These are phyloP conservation scores for Heterobasidion parviporum DNA, from an alignment of 1,284 basidiomycete genomes.

Conservation along the genomic window DNA sequence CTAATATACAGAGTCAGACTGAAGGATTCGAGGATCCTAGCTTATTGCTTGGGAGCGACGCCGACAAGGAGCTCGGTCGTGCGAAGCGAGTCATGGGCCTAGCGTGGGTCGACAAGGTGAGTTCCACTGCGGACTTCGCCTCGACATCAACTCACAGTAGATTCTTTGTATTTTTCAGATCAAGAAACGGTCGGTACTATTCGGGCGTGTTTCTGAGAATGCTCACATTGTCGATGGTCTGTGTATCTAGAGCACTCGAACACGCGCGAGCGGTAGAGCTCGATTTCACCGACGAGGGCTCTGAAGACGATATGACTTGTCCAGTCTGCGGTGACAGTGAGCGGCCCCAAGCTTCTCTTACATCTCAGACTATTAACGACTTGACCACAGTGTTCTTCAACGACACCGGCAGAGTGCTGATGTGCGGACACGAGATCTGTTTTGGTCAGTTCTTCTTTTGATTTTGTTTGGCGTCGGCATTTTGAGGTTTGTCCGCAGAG, in stretches of 20 bases:
- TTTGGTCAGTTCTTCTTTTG: constrained; percentile 29
- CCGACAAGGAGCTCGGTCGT: constrained; percentile 46
- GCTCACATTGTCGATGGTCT: background rate
- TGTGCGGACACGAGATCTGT: constrained; percentile 57
- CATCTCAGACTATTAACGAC: background rate
- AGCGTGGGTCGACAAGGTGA: constrained; percentile 41
- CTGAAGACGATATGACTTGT: constrained; percentile 34
- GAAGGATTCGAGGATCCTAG: constrained; percentile 43
- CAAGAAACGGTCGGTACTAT: constrained; percentile 25
- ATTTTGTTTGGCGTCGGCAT: background rate
- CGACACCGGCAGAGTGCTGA: constrained; percentile 42
- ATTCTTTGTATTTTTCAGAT: constrained; percentile 19
- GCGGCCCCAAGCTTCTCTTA: constrained; percentile 8
- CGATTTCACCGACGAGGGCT: constrained; percentile 33
- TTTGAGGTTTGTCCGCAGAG: constrained; percentile 23
- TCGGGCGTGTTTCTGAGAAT: background rate
- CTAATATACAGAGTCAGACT: constrained; percentile 26
- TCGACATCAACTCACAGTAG: background rate
- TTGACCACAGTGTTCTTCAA: constrained; percentile 35
- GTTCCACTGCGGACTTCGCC: constrained; percentile 9
- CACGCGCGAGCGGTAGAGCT: constrained; percentile 35
- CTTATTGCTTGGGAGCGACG: constrained; percentile 34
- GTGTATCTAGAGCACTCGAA: constrained; percentile 18
- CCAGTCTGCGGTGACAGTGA: constrained; percentile 49
- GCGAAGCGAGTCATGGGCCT: constrained; percentile 49